Percentiles rank a stretch among this genome's conserved stretches.
Evolutionary conservation across 768 basidiomycete species (phyloP).

Genomic region (Clitopilus hobsonii): DNA sequence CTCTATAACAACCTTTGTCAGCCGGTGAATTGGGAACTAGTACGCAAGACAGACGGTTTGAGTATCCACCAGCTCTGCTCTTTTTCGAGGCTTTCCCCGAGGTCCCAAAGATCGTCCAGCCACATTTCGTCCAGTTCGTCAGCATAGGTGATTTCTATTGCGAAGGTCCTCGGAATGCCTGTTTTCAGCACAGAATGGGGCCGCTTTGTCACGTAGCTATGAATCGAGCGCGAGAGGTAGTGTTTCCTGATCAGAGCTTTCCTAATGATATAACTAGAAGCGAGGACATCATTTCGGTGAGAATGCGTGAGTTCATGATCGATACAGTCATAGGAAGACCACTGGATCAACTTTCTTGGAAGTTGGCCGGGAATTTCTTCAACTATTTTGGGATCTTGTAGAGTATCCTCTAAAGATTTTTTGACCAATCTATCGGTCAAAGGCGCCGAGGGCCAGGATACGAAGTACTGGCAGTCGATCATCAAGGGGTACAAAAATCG

Average conservation of each 20-base stretch:
- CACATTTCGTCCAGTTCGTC: conserved; percentile 96
- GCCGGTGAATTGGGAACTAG: too few species aligned
- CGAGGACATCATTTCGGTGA: conserved; percentile 46
- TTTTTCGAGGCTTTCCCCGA: conserved; percentile 56
- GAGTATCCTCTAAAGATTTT: conserved; percentile 27
- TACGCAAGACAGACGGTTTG: conserved; percentile 59
- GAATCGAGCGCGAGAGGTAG: conserved; percentile 74
- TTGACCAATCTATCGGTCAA: conserved; percentile 40
- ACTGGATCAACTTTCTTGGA: conserved; percentile 49
- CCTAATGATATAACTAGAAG: conserved; percentile 84
- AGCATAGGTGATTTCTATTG: conserved; percentile 80
- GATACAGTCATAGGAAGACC: conserved; percentile 87
- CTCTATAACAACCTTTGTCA: conserved; percentile 30
- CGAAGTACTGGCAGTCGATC: conserved; percentile 16
- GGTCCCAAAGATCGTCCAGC: conserved; percentile 89
- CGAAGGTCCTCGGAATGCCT: conserved; percentile 72
- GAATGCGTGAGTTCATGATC: conserved; percentile 68
- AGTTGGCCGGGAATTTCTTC: conserved; percentile 7
- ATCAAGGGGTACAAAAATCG: neutral
- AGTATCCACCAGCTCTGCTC: conserved; percentile 81
- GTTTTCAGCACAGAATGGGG: conserved; percentile 48
- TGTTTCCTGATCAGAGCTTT: conserved; percentile 96
- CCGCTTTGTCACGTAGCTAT: conserved; percentile 69
- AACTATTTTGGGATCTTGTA: conserved; percentile 14
- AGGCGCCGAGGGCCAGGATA: conserved; percentile 48